A percentile compares a stretch with the other conserved stretches of the same genome.
Evolutionary conservation across 225 moss, liverwort and hornwort genomes (phyloP).

Genomic region (Sphagnum contortum): DNA sequence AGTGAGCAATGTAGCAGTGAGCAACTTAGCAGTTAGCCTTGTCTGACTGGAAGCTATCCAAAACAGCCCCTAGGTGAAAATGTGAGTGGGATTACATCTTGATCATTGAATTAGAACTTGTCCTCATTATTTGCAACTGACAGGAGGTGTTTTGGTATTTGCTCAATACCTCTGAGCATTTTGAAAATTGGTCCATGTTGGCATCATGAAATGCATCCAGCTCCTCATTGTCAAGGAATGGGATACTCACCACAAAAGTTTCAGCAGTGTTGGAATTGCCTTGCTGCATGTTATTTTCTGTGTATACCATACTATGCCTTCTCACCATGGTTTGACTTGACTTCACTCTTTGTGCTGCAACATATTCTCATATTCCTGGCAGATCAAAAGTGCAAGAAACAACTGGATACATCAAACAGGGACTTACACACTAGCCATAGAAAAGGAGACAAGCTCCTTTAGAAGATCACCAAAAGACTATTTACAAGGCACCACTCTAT

Average conservation of each 20-base stretch:
- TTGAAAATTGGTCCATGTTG: conserved; percentile 53
- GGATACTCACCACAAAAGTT: conserved; percentile 14
- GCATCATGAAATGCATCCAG: conserved; percentile 64
- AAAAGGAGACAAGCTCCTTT: too few relatives aligned
- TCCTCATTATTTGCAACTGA: background rate
- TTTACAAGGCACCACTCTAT: too few relatives aligned
- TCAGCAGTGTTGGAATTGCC: conserved; percentile 18
- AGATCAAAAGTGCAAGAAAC: conserved; percentile 1
- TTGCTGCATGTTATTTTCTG: conserved; percentile 27
- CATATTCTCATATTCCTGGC: conserved; percentile 59
- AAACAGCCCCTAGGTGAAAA: too few relatives aligned
- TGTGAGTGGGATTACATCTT: too few relatives aligned
- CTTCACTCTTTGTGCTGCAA: conserved; percentile 62
- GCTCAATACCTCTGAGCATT: conserved; percentile 45
- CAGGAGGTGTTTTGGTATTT: background rate
- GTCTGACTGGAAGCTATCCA: too few relatives aligned
- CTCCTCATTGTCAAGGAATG: conserved; percentile 49
- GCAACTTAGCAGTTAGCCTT: too few relatives aligned
- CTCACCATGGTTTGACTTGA: conserved; percentile 53
- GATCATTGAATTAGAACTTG: too few relatives aligned
- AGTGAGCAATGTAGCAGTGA: too few relatives aligned
- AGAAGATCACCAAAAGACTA: too few relatives aligned
- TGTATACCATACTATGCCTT: conserved; percentile 45
- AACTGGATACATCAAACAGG: too few relatives aligned
- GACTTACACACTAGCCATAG: too few relatives aligned